Conservation (phyloP, 2,329 filamentous ascomycete genomes). For the Pyricularia sp. region DNA sequence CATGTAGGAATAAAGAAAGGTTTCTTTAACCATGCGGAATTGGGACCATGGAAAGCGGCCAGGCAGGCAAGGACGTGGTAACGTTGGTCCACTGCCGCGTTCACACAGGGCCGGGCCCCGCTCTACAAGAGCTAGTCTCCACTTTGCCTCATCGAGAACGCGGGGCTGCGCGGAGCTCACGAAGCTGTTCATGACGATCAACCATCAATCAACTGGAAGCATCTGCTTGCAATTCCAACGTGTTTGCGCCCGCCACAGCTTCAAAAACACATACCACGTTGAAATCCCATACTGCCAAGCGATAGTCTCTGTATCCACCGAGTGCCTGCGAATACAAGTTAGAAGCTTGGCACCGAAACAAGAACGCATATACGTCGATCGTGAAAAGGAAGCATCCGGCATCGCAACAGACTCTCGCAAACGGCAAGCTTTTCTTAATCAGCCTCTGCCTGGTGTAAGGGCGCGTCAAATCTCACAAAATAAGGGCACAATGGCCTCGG, state of each 20-base stretch:
- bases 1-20: too few relatives aligned
- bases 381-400: background rate
- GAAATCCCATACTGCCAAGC: background rate
- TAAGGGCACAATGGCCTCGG: background rate
- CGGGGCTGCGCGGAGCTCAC: background rate
- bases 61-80: background rate
- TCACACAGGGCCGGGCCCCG: background rate
- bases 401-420: background rate
- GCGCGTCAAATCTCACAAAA: background rate
- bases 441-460: background rate
- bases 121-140: background rate
- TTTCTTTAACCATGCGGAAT: background rate
- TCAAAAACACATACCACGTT: background rate
- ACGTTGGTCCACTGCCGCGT: background rate
- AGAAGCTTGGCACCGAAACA: background rate
- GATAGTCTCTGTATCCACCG: background rate
- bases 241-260: background rate
- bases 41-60: background rate
- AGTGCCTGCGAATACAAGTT: background rate
- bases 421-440: background rate
- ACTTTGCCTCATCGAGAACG: background rate
- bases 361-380: background rate
- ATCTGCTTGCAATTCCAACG: background rate
- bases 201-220: background rate
- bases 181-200: background rate